Evolutionary conservation across 495 filamentous ascomycete species (phyloP).

Genomic region (Tuber melanosporum): DNA sequence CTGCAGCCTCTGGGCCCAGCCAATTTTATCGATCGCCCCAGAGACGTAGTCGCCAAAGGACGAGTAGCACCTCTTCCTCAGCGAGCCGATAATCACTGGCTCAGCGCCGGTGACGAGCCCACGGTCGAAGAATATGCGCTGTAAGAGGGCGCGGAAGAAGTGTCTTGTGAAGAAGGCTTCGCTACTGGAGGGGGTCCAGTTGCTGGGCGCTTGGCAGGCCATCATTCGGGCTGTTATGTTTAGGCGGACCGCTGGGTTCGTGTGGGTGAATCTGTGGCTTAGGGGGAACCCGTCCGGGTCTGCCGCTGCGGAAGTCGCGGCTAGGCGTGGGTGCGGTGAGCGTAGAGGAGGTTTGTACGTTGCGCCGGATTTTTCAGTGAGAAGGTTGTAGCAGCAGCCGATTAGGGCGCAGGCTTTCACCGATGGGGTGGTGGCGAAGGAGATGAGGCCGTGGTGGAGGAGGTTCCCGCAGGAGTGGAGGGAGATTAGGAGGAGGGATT

Average conservation of each 20-base stretch:
- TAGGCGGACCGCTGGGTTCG: conserved; percentile 44
- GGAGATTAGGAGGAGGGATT: conserved; percentile 72
- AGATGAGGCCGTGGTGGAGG: conserved; percentile 86
- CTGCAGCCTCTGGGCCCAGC: conserved; percentile 51
- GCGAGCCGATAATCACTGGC: conserved; percentile 76
- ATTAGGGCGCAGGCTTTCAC: conserved; percentile 88
- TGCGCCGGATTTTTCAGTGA: conserved; percentile 82
- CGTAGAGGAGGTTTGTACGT: conserved; percentile 70
- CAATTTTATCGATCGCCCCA: conserved; percentile 70
- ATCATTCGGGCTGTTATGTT: conserved; percentile 97
- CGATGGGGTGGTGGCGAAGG: conserved; percentile 70
- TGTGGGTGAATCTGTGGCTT: conserved; percentile 10
- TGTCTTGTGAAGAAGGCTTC: conserved; percentile 86
- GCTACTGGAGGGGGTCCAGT: conserved; percentile 77
- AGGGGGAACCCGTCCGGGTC: conserved; percentile 93
- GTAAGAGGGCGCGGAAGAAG: conserved; percentile 84
- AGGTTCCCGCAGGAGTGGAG: conserved; percentile 97
- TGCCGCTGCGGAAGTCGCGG: conserved; percentile 53
- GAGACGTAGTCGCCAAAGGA: conserved; percentile 71
- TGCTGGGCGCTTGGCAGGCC: conserved; percentile 88
- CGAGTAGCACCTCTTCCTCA: conserved; percentile 71
- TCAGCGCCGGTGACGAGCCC: conserved; percentile 58
- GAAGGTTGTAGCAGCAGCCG: conserved; percentile 94
- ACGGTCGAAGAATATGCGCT: conserved; percentile 79
- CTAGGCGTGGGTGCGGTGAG: conserved; percentile 57